Conservation (phyloP, 2,329 filamentous ascomycete species). For the Penicillium sp. region DNA sequence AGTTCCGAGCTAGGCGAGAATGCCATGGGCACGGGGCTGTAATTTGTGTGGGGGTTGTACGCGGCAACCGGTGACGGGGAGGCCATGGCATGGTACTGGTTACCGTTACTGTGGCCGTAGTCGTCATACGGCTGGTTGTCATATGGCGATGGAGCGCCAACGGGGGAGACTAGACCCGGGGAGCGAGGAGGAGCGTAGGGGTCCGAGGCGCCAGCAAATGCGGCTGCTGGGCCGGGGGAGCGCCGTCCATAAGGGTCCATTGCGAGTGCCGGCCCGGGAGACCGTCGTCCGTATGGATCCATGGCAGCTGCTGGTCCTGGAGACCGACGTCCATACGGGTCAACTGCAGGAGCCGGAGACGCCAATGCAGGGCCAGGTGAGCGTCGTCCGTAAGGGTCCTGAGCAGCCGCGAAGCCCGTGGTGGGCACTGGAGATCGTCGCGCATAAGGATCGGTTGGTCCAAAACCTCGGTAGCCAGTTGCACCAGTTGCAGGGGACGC, state of each 20-base stretch:
- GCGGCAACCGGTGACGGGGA: conserved; percentile 15
- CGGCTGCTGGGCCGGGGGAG: conserved; percentile 13
- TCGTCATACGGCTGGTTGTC: conserved; percentile 20
- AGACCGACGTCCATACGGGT: conserved; percentile 16
- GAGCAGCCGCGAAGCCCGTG: conserved; percentile 3
- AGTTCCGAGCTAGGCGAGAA: conserved; percentile 11
- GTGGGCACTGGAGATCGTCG: conserved; percentile 11
- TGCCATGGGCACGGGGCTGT: conserved; percentile 20
- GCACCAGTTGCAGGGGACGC: conserved; percentile 17
- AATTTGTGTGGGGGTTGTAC: conserved; percentile 24
- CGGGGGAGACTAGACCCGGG: conserved; percentile 10
- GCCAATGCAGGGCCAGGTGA: conserved; percentile 4
- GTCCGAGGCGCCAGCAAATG: conserved; percentile 13
- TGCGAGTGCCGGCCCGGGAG: conserved; percentile 15
- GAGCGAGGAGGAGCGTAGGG: conserved; percentile 22
- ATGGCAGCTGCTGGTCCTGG: conserved; percentile 10
- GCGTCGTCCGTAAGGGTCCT: conserved; percentile 12
- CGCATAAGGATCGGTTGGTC: conserved; percentile 17
- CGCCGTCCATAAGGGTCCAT: conserved; percentile 20
- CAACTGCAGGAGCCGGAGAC: conserved; percentile 9
- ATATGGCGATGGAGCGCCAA: conserved; percentile 19
- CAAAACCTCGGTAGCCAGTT: conserved; percentile 21
- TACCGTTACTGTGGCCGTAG: conserved; percentile 6
- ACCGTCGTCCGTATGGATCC: conserved; percentile 20
- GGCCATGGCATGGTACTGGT: conserved; percentile 15